Evolutionary conservation across 108 stramenopile genomes (phyloP), one percentile per base, ranked within the genome.

Genomic region (Discostella stelligeroides): DNA sequence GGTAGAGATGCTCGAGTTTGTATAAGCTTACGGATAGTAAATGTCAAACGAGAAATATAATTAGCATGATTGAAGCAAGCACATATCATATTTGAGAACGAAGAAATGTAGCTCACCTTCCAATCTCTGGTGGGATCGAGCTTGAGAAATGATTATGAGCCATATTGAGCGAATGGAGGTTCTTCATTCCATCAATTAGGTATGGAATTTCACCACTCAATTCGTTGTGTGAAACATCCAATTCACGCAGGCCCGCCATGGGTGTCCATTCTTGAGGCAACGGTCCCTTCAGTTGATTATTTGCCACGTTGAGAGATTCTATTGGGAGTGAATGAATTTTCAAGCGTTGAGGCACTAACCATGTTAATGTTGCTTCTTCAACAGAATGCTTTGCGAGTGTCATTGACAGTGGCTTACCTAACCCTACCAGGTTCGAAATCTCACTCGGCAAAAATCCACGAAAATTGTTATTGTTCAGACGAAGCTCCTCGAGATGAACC

Each of bases 41-140:
- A 3, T 30, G 46, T 28, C 3, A 25, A 24, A 48, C 23, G 9
- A 24, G 62, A 63, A 28, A n/a, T 27, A 29, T 13, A 0, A 20
- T 28, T 10, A 41, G 15, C 23, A 10, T n/a, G 21, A 4, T 18
- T 10, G 17, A 61, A 42, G 45, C 7, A 61, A 42, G 40, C 1
- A 17, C 21, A 21, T 63, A 46, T 13, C 18, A 23, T 2, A 60
- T 21, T 47, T 45, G 18, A 25, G 2, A 24, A 56, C 30, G n/a
- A n/a, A 53, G 0, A 20, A 10, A 50, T 23, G 24, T 5, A 15
- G 14, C 66, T 41, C 10, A 67, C 66, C 65, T 50, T 42, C 85
- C 88, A 0, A 92, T 6, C 60, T 85, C 87, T 7, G 77, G 46
- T 10, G 91, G 91, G 41, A 92, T 81, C 6, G 60, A 27, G 12